These are phyloP conservation scores for Kwoniella shandongensis DNA, from an alignment of 768 basidiomycete genomes.

Conservation along the genomic window DNA sequence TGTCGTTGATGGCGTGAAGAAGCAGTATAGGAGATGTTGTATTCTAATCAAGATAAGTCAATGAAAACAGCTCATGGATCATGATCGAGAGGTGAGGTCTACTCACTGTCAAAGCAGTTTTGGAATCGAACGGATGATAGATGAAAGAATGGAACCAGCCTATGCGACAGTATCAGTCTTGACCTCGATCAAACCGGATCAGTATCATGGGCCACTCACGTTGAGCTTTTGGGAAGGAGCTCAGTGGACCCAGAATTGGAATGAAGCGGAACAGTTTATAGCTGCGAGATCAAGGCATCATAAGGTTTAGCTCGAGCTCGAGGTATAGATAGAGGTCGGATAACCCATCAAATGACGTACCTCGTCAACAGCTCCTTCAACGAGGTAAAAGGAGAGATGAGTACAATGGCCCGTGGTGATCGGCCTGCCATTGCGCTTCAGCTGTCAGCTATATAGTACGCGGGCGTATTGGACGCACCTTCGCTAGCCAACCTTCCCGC, in stretches of 20 bases:
- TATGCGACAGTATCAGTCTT: not conserved
- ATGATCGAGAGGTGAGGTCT: not conserved
- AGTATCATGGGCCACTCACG: constrained; percentile 58
- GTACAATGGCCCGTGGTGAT: constrained; percentile 55
- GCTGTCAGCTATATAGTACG: not conserved
- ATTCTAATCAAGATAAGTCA: constrained; percentile 65
- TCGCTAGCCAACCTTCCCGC: constrained; percentile 56
- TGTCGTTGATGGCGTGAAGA: constrained; percentile 72
- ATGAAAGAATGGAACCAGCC: constrained; percentile 20
- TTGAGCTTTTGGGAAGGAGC: constrained; percentile 63
- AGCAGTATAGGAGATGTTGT: constrained; percentile 70
- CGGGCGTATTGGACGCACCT: constrained; percentile 40
- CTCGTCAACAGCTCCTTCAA: constrained; percentile 65
- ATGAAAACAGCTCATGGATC: constrained; percentile 61
- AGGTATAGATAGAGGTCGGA: not conserved
- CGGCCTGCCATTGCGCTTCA: constrained; percentile 32
- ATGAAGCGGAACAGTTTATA: constrained; percentile 67
- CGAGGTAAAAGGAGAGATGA: constrained; percentile 57
- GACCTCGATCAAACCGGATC: no score
- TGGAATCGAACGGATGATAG: constrained; percentile 30
- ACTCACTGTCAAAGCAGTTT: constrained; percentile 24
- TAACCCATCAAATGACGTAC: constrained; percentile 6
- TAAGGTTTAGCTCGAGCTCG: not conserved
- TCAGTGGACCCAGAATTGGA: constrained; percentile 71
- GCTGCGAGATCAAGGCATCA: not conserved